Evolutionary conservation across 208 protist species (phyloP), one percentile per base, ranked within the genome.

Genomic region (Trypanosoma caninum): DNA sequence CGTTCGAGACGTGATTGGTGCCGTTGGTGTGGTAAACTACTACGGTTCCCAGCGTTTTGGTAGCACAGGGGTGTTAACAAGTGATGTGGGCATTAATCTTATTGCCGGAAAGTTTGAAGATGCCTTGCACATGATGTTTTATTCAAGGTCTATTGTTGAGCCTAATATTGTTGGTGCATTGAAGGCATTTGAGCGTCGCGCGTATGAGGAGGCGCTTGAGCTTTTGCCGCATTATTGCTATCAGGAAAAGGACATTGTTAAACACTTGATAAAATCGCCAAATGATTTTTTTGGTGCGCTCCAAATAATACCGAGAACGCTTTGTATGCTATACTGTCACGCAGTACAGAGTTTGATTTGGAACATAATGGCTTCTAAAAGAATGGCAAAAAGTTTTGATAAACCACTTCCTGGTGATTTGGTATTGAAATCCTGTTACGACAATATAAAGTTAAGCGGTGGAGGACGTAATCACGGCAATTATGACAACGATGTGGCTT

Each of bases 21-120:
- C 30, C n/a, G 34, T 70, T 11, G 97, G 97, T 5, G 94, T 92
- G 18, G 68, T 97, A 44, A 98, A 98, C 78, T 98, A 97, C 75
- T 98, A 90, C 62, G 97, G 97, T 1, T 81, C 92, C 6, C 95
- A 98, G 69, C 86, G 95, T 25, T 98, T 98, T 69, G 97, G 97
- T 22, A 97, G 92, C 16, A 97, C 88, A 22, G 58, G 59, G 9
- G 70, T 97, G 16, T 80, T 96, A 45, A 98, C 97, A 30, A 89
- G 94, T 65, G 80, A 90, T 57, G 73, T 98, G 1, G 97, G 95
- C 30, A 10, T 91, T 0, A 66, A 72, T 28, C 61, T 98, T 13
- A 61, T 98, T 23, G 65, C 78, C 23, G 74, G 84, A 11, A 47
- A 91, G 25, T 94, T 80, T 50, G 59, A 91, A 33, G 44, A 75